Percentiles rank a stretch among this genome's conserved stretches.
Conservation (phyloP, 495 filamentous ascomycete species). For the Lepraria neglecta region DNA sequence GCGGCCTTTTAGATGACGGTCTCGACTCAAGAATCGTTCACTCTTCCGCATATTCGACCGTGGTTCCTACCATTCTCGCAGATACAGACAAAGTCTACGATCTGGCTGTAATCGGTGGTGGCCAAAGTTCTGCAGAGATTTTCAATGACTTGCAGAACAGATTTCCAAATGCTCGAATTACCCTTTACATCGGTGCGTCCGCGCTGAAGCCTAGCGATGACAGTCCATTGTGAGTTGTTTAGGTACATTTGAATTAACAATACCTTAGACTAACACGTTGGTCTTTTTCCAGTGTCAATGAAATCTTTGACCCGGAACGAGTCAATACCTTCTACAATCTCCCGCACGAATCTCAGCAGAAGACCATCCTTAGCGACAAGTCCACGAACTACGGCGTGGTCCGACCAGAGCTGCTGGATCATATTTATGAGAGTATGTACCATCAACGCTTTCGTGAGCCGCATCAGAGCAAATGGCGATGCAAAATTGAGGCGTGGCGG, state of each 20-base stretch:
- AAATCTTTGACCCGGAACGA: conserved; percentile 83
- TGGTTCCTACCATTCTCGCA: conserved; percentile 52
- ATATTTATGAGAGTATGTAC: conserved; percentile 79
- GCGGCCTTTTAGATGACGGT: conserved; percentile 45
- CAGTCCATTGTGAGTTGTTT: conserved; percentile 75
- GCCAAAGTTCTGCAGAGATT: conserved; percentile 92
- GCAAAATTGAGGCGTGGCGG: conserved; percentile 65
- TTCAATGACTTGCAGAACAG: conserved; percentile 80
- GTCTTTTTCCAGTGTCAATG: conserved; percentile 67
- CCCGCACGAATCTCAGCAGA: conserved; percentile 52
- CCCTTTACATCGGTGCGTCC: conserved; percentile 67
- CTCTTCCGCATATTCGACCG: conserved; percentile 76
- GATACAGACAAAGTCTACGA: conserved; percentile 39
- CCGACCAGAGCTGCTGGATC: conserved; percentile 76
- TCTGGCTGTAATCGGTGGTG: conserved; percentile 78
- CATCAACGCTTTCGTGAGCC: conserved; percentile 66
- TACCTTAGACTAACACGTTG: too few species aligned
- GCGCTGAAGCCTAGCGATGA: conserved; percentile 89
- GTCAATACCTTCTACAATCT: conserved; percentile 68
- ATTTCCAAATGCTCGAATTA: conserved; percentile 74
- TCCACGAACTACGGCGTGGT: conserved; percentile 94
- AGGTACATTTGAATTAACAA: not conserved
- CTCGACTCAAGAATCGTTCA: conserved; percentile 68
- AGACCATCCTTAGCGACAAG: conserved; percentile 57
- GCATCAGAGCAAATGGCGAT: conserved; percentile 68